Evolutionary conservation across 371 early-diverging fungal species (phyloP), one percentile per base, ranked within the genome.

Genomic region (Syncephalastrum racemosum): DNA sequence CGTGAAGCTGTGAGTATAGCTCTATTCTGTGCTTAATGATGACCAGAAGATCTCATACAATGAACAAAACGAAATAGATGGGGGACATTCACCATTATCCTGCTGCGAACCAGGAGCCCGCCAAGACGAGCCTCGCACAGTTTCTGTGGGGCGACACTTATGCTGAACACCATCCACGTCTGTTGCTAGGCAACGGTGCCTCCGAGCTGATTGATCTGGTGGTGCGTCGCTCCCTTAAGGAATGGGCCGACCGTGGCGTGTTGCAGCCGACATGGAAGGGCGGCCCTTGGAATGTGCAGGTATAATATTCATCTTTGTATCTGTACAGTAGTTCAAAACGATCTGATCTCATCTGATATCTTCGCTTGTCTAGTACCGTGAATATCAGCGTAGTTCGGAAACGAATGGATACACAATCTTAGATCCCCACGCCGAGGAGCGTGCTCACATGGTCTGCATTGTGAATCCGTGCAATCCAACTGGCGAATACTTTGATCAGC

Each of bases 401-500:
- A 86, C 88, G 56, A 84, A 87, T 63, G 79, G 79, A 31, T 84
- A 83, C 49, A 71, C 73, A 41, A 77, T 92, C 50, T 76, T 91
- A 50, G 60, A 71, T 1, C 81, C 84, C 25, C 70, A 74, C 39
- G 74, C 74, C 41, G 54, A 66, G 7, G 78, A 77, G 39, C 68
- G 58, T 44, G 87, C 89, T 12, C 83, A 83, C 50, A 76, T 92
- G 54, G 65, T 81, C 5, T 88, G 90, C 64, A 74, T 92, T 52
- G 93, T 92, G 41, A 92, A 92, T 59, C 93, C 93, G 12, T 91
- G 91, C 77, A 92, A 92, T 60, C 93, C 93, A 20, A 92, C 93
- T 1, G 93, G 93, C 56, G 90, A 90, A 53, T 92, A 90, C 66
- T 81, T 87, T 59, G 73, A 81, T 23, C 64, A 90, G 31, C 74